phyloP scores from a whole-genome alignment of 164 flowering plant genomes.

The Berberis thunbergii region DNA sequence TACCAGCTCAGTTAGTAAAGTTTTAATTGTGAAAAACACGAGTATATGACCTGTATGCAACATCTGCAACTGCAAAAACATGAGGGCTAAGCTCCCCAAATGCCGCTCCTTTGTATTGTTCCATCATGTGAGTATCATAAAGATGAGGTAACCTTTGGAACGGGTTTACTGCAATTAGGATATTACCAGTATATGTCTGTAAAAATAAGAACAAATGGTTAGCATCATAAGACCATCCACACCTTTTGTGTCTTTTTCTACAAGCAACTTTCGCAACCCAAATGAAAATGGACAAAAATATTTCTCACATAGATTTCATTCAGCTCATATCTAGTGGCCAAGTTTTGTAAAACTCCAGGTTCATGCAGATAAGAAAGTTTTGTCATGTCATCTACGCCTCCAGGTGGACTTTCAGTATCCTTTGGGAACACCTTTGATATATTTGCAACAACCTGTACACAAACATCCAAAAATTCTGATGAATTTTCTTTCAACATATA shows the following conservation, averaged over 20 bases:
- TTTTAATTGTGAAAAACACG: background rate
- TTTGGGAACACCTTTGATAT: slow-evolving; percentile 77
- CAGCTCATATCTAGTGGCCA: slow-evolving; percentile 88
- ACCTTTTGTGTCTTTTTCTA: background rate
- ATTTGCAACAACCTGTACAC: slow-evolving; percentile 59
- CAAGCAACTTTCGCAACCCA: background rate
- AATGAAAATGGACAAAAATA: background rate
- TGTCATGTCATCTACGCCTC: slow-evolving; percentile 99
- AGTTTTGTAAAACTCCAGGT: slow-evolving; percentile 91
- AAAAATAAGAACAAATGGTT: slow-evolving; percentile 6
- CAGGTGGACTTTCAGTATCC: slow-evolving; percentile 96
- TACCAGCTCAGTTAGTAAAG: background rate
- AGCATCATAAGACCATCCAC: background rate
- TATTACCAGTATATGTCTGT: slow-evolving; percentile 97
- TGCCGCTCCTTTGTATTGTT: slow-evolving; percentile 91
- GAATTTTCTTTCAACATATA: background rate
- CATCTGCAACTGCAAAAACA: slow-evolving; percentile 98
- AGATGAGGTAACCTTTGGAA: slow-evolving; percentile 98
- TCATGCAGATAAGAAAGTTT: slow-evolving; percentile 98
- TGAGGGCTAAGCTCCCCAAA: slow-evolving; percentile 99
- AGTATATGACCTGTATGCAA: slow-evolving; percentile 72
- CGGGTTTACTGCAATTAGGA: slow-evolving; percentile 91
- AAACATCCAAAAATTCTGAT: slow-evolving; percentile 6
- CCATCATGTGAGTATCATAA: slow-evolving; percentile 98
- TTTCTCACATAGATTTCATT: slow-evolving; percentile 94